Evolutionary conservation across 2,329 filamentous ascomycete species (phyloP), one percentile per base, ranked within the genome.

Genomic region (Lachnellula suecica): DNA sequence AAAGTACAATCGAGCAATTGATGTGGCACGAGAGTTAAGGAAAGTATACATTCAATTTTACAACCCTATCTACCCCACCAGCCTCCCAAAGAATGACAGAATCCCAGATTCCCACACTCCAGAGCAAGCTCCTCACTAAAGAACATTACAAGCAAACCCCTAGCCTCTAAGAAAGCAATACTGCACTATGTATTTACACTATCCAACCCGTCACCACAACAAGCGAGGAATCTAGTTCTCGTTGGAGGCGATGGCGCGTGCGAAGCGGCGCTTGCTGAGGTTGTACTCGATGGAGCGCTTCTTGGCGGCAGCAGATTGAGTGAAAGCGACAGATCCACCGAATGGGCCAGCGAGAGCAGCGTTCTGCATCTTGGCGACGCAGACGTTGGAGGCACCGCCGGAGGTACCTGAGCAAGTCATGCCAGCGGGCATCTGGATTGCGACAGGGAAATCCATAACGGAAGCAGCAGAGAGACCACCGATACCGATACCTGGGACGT

Each of bases 251-350:
- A 64, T 48, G 17, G 62, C 51, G 19, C 67, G 66, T 25, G 68
- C 67, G 51, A 68, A 68, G 53, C 63, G 66, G 59, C 68, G 66
- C 55, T 68, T 69, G 59, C 52, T 59, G 56, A 67, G 60, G 61
- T 65, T 66, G 70, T 79, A 84, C 64, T 79, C 80, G 51, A 86
- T 71, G 35, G 83, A 81, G 44, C 83, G 75, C 80, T 85, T 86
- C 70, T 78, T 75, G 17, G 79, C 79, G 15, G 74, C 73, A 13
- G 77, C 50, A 50, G 74, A 76, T 75, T 85, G 81, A 1, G 82
- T 86, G 68, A 88, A 87, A 27, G 83, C 84, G 27, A 77, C 82
- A 13, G 81, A 83, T 48, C 84, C 84, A 63, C 85, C 84, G 58
- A 88, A 88, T 20, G 85, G 84, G 4, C 84, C 84, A 9, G 84